These are phyloP conservation scores for Entonaema liquescens DNA, from an alignment of 495 filamentous ascomycete species.

Conservation along the genomic window DNA sequence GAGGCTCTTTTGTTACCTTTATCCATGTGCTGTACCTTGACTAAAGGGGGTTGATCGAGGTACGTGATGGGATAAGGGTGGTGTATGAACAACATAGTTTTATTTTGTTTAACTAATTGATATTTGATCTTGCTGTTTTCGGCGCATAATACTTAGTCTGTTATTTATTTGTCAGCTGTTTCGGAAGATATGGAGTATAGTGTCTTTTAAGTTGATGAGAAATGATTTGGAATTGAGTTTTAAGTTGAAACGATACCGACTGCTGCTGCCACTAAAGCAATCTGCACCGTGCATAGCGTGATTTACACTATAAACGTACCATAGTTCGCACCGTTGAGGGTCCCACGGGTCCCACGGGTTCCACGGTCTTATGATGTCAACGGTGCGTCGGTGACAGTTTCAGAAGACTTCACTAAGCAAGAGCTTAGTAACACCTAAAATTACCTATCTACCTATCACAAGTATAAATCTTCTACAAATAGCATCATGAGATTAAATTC, in stretches of 20 bases:
- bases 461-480: constrained; percentile 2
- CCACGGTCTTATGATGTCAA: constrained; percentile 15
- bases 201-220: not conserved
- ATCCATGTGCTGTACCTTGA: too few relatives aligned
- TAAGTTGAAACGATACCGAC: not conserved
- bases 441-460: not conserved
- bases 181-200: too few relatives aligned
- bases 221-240: not conserved
- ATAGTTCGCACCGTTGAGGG: not conserved
- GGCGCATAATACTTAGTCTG: too few relatives aligned
- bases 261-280: not conserved
- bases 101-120: too few relatives aligned
- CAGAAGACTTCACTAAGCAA: not conserved
- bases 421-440: not conserved
- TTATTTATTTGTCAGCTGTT: too few relatives aligned
- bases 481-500: constrained; percentile 10
- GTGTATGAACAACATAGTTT: too few relatives aligned
- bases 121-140: too few relatives aligned
- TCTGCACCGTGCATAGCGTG: not conserved
- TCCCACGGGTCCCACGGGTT: not conserved
- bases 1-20: too few relatives aligned
- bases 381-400: not conserved
- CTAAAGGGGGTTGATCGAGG: too few relatives aligned
- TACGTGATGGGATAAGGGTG: too few relatives aligned
- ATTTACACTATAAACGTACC: not conserved